These are phyloP conservation scores for Oidiodendron maius DNA, from an alignment of 495 filamentous ascomycete genomes.

Conservation along the genomic window DNA sequence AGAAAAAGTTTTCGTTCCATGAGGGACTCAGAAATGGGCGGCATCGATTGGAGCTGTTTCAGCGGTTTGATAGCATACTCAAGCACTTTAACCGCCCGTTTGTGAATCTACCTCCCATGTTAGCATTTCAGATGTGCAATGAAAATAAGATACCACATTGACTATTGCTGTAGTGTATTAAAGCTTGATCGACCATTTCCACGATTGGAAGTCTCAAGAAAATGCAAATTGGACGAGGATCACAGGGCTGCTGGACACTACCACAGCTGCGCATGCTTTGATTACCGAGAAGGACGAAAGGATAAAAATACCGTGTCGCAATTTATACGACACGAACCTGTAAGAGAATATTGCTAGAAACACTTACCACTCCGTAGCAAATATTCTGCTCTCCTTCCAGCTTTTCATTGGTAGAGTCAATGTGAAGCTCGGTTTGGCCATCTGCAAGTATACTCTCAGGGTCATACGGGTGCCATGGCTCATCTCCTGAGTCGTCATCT, in stretches of 20 bases:
- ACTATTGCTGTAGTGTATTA: too few relatives aligned
- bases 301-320: background rate
- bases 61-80: background rate
- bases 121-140: background rate
- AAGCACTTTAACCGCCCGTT: conserved; percentile 3
- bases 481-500: conserved; percentile 1
- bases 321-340: too few relatives aligned
- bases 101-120: conserved; percentile 2
- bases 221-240: too few relatives aligned
- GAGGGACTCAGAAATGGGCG: background rate
- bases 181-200: too few relatives aligned
- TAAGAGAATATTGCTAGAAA: too few relatives aligned
- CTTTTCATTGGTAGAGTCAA: background rate
- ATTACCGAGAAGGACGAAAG: background rate
- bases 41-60: background rate
- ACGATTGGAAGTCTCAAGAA: too few relatives aligned
- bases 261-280: too few relatives aligned
- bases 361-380: conserved; percentile 10
- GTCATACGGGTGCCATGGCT: conserved; percentile 5
- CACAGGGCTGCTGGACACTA: too few relatives aligned
- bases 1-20: conserved; percentile 1
- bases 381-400: background rate
- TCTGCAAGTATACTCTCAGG: background rate
- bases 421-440: background rate
- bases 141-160: too few relatives aligned